Evolutionary conservation across 495 filamentous ascomycete genomes (phyloP), one percentile per base, ranked within the genome.

Genomic region (Penicillium diatomitis): DNA sequence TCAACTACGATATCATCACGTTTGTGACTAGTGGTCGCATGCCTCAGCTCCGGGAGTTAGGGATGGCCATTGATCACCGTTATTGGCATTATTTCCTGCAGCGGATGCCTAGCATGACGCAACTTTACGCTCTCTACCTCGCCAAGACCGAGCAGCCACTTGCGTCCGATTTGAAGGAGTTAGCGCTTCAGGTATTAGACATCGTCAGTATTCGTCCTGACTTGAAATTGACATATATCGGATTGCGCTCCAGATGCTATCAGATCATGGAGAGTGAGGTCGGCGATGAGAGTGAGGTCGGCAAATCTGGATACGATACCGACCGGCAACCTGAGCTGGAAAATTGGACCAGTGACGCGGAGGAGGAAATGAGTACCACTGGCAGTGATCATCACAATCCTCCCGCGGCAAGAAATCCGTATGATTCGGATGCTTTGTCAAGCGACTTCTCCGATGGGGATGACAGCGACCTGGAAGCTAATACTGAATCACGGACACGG

Each of bases 41-140:
- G 88, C 74, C 69, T 4, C 80, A 76, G 47, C 62, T 96, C 35
- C 76, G 76, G 39, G 90, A 96, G 60, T 67, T 96, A 8, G 83
- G 85, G 4, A 81, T 90, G 56, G 78, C 81, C 3, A 75, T 96
- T 42, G 81, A 89, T 48, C 88, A 84, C 63, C 84, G 78, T 50
- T 87, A 95, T 57, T 97, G 90, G 90, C 91, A 97, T 71, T 84
- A 78, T 52, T 89, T 97, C 72, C 77, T 97, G 4, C 88, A 89
- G 55, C 75, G 83, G 45, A 78, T 97, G 11, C 88, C 88, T 2
- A 75, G 82, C 32, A 74, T 95, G 46, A 75, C 84, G 3, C 81
- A 86, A 47, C 77, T 97, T 31, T 83, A 82, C 3, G 83, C 87
- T 1, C 73, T 96, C 4, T 83, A 96, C 57, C 79, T 97, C 29